A percentile compares a stretch with the other conserved stretches of the same genome.
Evolutionary conservation across 371 early-diverging fungal species (phyloP).

Genomic region (Rhizopus sp.): DNA sequence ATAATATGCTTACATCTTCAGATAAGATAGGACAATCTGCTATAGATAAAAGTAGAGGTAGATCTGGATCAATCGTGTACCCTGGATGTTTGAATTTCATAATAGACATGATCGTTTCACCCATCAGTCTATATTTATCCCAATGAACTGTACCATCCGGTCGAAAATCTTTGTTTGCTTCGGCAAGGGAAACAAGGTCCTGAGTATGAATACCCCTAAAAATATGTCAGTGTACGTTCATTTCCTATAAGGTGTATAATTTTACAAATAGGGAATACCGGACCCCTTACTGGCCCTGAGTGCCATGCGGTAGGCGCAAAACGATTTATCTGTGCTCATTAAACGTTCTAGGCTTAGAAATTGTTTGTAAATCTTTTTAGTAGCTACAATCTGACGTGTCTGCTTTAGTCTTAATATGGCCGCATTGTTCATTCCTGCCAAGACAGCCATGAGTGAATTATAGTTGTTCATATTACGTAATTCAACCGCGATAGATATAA

Average conservation of each 20-base stretch:
- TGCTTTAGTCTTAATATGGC: conserved; percentile 63
- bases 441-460: conserved; percentile 71
- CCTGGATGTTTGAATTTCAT: conserved; percentile 48
- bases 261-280: conserved; percentile 64
- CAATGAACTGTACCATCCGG: conserved; percentile 60
- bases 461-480: conserved; percentile 65
- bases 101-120: conserved; percentile 53
- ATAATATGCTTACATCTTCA: conserved; percentile 38
- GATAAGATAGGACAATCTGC: conserved; percentile 44
- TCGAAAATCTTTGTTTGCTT: conserved; percentile 62
- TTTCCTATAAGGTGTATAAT: conserved; percentile 1
- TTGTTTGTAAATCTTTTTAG: conserved; percentile 55
- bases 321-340: conserved; percentile 68
- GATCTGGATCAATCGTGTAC: conserved; percentile 39
- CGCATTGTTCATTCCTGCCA: conserved; percentile 73
- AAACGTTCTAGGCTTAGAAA: conserved; percentile 63
- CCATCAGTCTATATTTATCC: conserved; percentile 65
- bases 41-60: conserved; percentile 34
- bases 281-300: conserved; percentile 55
- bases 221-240: neutral
- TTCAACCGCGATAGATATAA: conserved; percentile 66
- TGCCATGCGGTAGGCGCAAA: conserved; percentile 63
- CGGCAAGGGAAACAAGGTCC: conserved; percentile 57
- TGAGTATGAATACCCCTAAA: conserved; percentile 58
- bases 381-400: conserved; percentile 54